Conservation (phyloP, 2,329 filamentous ascomycete genomes). For the Apiospora kogelbergensis region DNA sequence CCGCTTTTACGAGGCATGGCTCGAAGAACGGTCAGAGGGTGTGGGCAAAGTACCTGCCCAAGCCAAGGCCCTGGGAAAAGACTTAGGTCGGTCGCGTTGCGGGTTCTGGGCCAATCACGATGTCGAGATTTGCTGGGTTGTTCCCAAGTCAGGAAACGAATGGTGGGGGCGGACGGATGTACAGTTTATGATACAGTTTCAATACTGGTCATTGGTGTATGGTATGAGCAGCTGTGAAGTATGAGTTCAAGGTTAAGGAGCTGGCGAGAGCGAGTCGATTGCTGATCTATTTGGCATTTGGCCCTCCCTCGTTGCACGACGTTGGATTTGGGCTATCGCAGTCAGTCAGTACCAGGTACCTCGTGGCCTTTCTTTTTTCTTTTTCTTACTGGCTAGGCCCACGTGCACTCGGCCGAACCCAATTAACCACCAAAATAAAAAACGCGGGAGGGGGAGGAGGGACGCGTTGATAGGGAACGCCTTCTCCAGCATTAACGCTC, state of each 20-base stretch:
- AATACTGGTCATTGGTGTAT: neutral
- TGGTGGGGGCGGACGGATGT: neutral
- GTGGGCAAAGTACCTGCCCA: slow-evolving; percentile 2
- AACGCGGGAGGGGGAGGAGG: neutral
- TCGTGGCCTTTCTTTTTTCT: neutral
- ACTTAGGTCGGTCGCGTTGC: slow-evolving; percentile 1
- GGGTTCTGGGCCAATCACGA: neutral
- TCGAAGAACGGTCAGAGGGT: slow-evolving; percentile 14
- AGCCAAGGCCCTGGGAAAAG: slow-evolving; percentile 1
- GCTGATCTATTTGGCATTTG: neutral
- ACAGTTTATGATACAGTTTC: neutral
- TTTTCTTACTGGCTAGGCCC: neutral
- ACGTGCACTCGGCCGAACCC: neutral
- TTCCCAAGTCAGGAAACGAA: neutral
- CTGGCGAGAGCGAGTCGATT: neutral
- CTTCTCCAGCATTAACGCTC: neutral
- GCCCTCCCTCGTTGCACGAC: neutral
- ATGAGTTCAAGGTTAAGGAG: too few relatives aligned
- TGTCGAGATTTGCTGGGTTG: neutral
- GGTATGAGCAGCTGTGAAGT: too few relatives aligned
- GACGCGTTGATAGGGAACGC: neutral
- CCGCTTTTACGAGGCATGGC: slow-evolving; percentile 59
- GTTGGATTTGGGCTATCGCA: neutral
- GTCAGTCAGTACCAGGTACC: neutral
- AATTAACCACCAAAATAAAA: neutral